Conservation (phyloP, 2,329 filamentous ascomycete species). For the Hymenoscyphus infarciens region DNA sequence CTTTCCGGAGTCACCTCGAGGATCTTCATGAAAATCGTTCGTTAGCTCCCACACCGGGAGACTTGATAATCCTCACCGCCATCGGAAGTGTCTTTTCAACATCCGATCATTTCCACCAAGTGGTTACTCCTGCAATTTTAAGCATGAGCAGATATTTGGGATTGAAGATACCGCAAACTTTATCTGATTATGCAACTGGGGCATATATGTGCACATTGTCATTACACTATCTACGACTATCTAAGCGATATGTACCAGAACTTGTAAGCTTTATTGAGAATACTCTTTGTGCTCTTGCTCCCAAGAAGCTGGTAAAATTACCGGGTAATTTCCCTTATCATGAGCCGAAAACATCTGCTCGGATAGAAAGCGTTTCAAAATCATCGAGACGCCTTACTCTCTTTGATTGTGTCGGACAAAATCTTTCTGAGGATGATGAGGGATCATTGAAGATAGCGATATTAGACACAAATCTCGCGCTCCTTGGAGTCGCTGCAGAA, state of each 20-base stretch:
- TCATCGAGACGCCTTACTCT: conserved; percentile 54
- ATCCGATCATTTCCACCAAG: conserved; percentile 94
- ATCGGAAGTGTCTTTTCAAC: conserved; percentile 86
- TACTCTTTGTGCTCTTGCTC: conserved; percentile 65
- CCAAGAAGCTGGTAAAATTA: conserved; percentile 44
- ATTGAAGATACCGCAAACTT: conserved; percentile 63
- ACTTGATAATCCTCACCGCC: conserved; percentile 79
- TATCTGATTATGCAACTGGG: conserved; percentile 68
- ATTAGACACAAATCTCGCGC: conserved; percentile 57
- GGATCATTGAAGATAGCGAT: conserved; percentile 53
- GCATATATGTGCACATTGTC: conserved; percentile 75
- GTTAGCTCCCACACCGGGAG: conserved; percentile 58
- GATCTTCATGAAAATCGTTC: conserved; percentile 49
- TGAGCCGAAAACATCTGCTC: conserved; percentile 48
- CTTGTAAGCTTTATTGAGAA: conserved; percentile 77
- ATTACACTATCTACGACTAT: conserved; percentile 76
- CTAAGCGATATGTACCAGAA: conserved; percentile 88
- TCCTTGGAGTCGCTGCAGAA: conserved; percentile 66
- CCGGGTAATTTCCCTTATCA: conserved; percentile 60
- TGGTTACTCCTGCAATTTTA: conserved; percentile 85
- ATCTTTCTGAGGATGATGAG: conserved; percentile 27
- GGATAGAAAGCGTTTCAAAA: conserved; percentile 45
- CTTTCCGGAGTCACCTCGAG: conserved; percentile 71
- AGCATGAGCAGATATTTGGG: conserved; percentile 81
- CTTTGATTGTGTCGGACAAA: conserved; percentile 48